phyloP scores from a whole-genome alignment of 345 rosid species.

The Carallia pectinifolia region DNA sequence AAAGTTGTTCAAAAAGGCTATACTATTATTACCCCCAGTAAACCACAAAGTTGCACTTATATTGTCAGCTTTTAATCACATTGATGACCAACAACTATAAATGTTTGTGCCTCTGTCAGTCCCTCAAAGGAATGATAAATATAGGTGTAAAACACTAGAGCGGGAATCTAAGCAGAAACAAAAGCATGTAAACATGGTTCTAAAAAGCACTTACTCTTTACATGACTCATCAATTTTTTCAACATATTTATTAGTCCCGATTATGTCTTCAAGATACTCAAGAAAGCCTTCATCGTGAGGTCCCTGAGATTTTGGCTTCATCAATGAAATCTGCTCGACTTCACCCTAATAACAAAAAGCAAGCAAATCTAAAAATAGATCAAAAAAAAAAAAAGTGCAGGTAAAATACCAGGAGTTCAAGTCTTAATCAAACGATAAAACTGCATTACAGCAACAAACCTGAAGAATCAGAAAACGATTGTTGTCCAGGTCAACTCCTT shows the following conservation, averaged over 20 bases:
- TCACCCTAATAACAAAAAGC: constrained; percentile 67
- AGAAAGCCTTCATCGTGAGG: constrained; percentile 99
- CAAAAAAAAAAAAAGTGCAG: background rate
- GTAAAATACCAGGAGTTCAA: background rate
- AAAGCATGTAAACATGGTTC: constrained; percentile 1
- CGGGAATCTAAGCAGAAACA: constrained; percentile 1
- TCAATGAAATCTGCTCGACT: constrained; percentile 97
- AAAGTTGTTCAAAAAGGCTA: no score
- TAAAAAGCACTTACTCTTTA: constrained; percentile 59
- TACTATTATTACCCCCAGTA: no score
- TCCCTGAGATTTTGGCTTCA: constrained; percentile 98
- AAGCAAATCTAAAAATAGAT: constrained; percentile 3
- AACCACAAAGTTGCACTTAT: background rate
- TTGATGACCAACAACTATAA: background rate
- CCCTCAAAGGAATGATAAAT: background rate
- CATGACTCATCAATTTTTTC: constrained; percentile 82
- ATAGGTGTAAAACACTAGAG: background rate
- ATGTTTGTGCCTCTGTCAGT: background rate
- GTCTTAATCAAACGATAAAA: background rate
- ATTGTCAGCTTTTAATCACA: background rate
- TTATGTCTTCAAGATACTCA: constrained; percentile 92
- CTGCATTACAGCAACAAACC: constrained; percentile 36
- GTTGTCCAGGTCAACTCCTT: constrained; percentile 97
- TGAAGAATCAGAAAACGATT: constrained; percentile 98
- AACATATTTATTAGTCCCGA: constrained; percentile 90